Conservation (phyloP, 192 early-diverging fungal species). For the Phlyctochytrium bullatum region DNA sequence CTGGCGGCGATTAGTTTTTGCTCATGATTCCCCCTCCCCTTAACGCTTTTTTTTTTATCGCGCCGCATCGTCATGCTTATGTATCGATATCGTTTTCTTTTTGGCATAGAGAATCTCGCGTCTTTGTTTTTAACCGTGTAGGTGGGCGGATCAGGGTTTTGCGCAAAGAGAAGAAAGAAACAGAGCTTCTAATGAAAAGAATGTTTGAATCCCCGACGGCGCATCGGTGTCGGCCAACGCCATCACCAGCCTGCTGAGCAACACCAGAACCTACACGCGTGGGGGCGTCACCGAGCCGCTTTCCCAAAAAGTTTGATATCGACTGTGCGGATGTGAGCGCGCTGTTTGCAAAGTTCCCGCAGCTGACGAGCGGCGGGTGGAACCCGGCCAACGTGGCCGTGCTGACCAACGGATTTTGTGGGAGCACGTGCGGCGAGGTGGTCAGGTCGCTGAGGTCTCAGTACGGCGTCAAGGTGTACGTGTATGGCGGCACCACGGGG, state of each 20-base stretch:
- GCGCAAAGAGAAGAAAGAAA: no score
- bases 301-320: not conserved
- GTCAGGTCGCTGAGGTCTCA: not conserved
- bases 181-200: no score
- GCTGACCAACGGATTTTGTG: constrained; percentile 9
- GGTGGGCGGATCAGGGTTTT: no score
- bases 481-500: constrained; percentile 10
- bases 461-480: constrained; percentile 8
- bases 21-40: no score
- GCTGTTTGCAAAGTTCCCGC: not conserved
- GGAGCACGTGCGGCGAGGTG: constrained; percentile 5
- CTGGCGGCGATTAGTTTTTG: no score
- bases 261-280: not conserved
- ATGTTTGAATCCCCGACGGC: constrained; percentile 7
- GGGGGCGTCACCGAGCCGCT: not conserved
- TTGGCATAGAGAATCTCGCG: no score
- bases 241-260: not conserved
- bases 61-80: no score
- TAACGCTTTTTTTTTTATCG: no score
- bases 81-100: no score
- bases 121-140: no score
- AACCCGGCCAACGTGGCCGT: constrained; percentile 4
- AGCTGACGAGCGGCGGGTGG: constrained; percentile 5
- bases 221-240: not conserved
- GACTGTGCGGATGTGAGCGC: not conserved